Evolutionary conservation across 2,329 filamentous ascomycete genomes (phyloP).

Genomic region (Aspergillus hortae): DNA sequence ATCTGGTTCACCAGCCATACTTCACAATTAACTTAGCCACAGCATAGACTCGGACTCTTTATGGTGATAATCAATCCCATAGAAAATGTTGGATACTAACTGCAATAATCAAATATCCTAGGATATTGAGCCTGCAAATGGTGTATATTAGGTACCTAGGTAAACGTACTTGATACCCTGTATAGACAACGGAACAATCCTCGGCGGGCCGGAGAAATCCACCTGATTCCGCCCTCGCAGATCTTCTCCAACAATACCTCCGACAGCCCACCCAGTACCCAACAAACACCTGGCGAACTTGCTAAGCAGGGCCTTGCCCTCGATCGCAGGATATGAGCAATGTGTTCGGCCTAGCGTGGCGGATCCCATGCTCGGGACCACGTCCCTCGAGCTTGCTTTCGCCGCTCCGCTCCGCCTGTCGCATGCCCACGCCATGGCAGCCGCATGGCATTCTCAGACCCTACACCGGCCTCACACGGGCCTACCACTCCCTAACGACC

Average conservation of each 20-base stretch:
- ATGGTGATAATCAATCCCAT: no score
- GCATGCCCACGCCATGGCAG: conserved; percentile 19
- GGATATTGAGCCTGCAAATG: no score
- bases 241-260: neutral
- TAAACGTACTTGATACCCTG: neutral
- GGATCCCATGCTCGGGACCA: conserved; percentile 36
- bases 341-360: conserved; percentile 41
- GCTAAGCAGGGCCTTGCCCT: conserved; percentile 1
- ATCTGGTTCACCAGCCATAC: no score
- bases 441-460: conserved; percentile 15
- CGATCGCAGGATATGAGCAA: conserved; percentile 39
- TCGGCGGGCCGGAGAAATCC: conserved; percentile 16
- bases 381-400: conserved; percentile 23
- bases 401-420: conserved; percentile 17
- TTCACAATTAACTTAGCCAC: no score
- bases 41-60: no score
- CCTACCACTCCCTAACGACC: neutral
- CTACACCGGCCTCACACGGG: conserved; percentile 8
- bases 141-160: neutral
- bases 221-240: conserved; percentile 1
- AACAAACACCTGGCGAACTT: neutral
- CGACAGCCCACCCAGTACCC: neutral
- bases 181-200: conserved; percentile 13
- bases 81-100: no score
- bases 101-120: no score